A percentile compares a stretch with the other conserved stretches of the same genome.
phyloP scores from a whole-genome alignment of 2,329 filamentous ascomycete genomes.

The Coniochaeta sp. region DNA sequence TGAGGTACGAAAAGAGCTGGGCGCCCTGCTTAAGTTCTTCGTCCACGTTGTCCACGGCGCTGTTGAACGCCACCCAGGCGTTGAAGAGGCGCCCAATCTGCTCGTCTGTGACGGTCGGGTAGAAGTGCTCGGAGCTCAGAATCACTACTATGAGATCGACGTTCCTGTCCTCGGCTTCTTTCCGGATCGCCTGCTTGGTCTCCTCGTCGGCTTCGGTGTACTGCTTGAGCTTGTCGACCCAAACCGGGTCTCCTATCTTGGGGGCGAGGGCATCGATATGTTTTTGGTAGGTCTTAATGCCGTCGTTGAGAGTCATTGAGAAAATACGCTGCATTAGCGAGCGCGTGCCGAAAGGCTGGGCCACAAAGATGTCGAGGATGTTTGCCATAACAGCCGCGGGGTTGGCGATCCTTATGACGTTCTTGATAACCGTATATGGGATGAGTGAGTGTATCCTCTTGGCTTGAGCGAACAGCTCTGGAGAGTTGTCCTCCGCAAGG shows the following conservation, averaged over 20 bases:
- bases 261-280: constrained; percentile 70
- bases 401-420: constrained; percentile 93
- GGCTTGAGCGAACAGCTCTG: constrained; percentile 88
- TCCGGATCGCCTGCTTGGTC: constrained; percentile 65
- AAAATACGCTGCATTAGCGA: constrained; percentile 94
- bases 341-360: constrained; percentile 85
- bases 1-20: constrained; percentile 87
- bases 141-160: constrained; percentile 84
- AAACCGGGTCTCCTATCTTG: constrained; percentile 75
- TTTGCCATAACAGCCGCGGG: constrained; percentile 96
- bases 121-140: constrained; percentile 68
- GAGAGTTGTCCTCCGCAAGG: constrained; percentile 95
- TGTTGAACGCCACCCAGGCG: constrained; percentile 93
- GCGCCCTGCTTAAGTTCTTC: constrained; percentile 84
- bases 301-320: constrained; percentile 82
- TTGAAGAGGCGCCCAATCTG: constrained; percentile 87
- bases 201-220: constrained; percentile 72
- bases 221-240: constrained; percentile 73
- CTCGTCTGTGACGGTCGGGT: constrained; percentile 61
- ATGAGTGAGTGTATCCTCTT: constrained; percentile 93
- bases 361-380: constrained; percentile 88
- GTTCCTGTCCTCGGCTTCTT: constrained; percentile 65
- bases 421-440: constrained; percentile 89
- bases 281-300: constrained; percentile 78
- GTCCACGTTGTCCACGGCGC: constrained; percentile 84